Evolutionary conservation across 2,329 filamentous ascomycete species (phyloP).

Genomic region (Sporothrix sp.): DNA sequence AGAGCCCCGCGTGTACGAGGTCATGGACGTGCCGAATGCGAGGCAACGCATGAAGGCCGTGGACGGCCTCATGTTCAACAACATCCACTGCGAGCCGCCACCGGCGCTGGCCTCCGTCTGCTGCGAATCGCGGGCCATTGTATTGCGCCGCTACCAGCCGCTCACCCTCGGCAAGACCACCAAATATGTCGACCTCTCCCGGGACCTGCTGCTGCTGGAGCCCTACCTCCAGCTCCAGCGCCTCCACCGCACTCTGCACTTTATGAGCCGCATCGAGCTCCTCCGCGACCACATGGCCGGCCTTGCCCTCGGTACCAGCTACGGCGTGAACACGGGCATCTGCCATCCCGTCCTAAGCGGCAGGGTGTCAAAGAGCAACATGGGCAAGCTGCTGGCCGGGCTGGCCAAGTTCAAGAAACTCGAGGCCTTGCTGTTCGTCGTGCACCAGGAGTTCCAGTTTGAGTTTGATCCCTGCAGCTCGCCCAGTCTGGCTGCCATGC

Average conservation of each 20-base stretch:
- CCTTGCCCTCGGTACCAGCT: conserved; percentile 36
- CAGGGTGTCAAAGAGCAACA: conserved; percentile 34
- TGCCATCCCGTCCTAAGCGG: conserved; percentile 37
- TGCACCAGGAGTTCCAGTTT: conserved; percentile 40
- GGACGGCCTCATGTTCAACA: conserved; percentile 38
- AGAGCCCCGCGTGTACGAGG: conserved; percentile 36
- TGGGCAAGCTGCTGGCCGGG: conserved; percentile 32
- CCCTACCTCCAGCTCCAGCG: conserved; percentile 39
- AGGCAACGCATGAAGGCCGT: conserved; percentile 30
- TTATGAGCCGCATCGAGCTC: conserved; percentile 36
- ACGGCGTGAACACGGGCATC: conserved; percentile 36
- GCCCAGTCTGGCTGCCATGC: background rate
- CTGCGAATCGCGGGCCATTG: conserved; percentile 34
- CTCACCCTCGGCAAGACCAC: conserved; percentile 36
- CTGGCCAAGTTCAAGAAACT: conserved; percentile 33
- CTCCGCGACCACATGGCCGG: conserved; percentile 31
- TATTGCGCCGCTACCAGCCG: conserved; percentile 34
- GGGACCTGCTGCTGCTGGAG: conserved; percentile 38
- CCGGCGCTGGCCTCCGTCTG: conserved; percentile 35
- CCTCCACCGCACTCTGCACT: conserved; percentile 35
- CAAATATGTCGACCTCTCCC: conserved; percentile 36
- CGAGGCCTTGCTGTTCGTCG: conserved; percentile 34
- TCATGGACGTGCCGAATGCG: conserved; percentile 36
- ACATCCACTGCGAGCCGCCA: conserved; percentile 35
- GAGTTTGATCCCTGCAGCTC: conserved; percentile 29